Evolutionary conservation across 2,329 filamentous ascomycete genomes (phyloP).

Genomic region (Fusarium haematococcum): DNA sequence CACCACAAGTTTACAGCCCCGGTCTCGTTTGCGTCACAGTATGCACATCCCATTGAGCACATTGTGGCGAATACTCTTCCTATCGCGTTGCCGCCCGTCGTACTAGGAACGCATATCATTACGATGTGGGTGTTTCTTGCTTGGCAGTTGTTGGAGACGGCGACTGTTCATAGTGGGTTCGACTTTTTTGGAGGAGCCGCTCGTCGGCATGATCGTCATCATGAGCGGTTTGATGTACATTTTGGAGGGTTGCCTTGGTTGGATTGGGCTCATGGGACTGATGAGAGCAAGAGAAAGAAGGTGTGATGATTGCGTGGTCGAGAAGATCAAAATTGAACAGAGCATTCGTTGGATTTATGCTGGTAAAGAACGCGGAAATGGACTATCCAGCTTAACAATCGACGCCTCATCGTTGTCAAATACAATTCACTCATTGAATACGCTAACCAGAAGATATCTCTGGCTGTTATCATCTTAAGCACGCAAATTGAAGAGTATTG

Average conservation of each 20-base stretch:
- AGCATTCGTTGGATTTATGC: neutral
- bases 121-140: constrained; percentile 64
- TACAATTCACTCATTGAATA: neutral
- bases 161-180: constrained; percentile 68
- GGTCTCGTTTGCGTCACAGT: constrained; percentile 66
- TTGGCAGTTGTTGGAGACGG: constrained; percentile 62
- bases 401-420: neutral
- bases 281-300: constrained; percentile 22
- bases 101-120: constrained; percentile 62
- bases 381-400: too few relatives aligned
- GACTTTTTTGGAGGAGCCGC: constrained; percentile 63
- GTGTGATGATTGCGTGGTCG: neutral
- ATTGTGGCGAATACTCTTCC: constrained; percentile 65
- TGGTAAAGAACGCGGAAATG: too few relatives aligned
- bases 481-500: neutral
- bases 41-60: constrained; percentile 68
- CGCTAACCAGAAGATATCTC: neutral
- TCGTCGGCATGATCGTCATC: constrained; percentile 66
- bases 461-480: neutral
- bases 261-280: constrained; percentile 68
- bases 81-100: constrained; percentile 60
- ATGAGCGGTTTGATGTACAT: constrained; percentile 67
- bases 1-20: constrained; percentile 69
- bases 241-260: constrained; percentile 64
- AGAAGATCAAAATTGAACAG: neutral